phyloP scores from a whole-genome alignment of 1,284 basidiomycete species.

The Microbotryum silenes-acaulis region DNA sequence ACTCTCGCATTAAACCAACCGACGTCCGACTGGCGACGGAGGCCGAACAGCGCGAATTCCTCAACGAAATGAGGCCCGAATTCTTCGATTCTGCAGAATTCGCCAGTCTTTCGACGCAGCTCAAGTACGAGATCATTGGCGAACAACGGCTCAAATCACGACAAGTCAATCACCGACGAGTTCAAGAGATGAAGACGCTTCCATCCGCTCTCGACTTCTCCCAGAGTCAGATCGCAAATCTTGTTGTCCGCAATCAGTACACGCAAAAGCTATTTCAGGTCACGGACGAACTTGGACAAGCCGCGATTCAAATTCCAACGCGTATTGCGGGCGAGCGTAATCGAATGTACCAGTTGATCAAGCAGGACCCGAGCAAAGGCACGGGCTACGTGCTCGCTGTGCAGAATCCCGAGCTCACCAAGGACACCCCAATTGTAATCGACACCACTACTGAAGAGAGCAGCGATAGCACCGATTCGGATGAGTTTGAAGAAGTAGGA shows the following conservation, averaged over 20 bases:
- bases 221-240: conserved; percentile 82
- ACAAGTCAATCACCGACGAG: conserved; percentile 81
- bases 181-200: conserved; percentile 80
- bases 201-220: conserved; percentile 90
- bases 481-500: conserved; percentile 19
- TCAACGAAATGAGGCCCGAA: conserved; percentile 84
- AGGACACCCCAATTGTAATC: conserved; percentile 19
- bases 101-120: conserved; percentile 82
- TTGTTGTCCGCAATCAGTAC: conserved; percentile 79
- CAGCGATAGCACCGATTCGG: conserved; percentile 26
- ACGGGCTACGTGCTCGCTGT: conserved; percentile 94
- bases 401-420: conserved; percentile 46
- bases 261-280: conserved; percentile 93
- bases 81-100: conserved; percentile 85
- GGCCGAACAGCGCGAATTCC: conserved; percentile 79
- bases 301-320: conserved; percentile 77
- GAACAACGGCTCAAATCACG: conserved; percentile 83
- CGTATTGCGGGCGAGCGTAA: conserved; percentile 92
- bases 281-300: conserved; percentile 83
- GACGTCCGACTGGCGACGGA: conserved; percentile 90
- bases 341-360: conserved; percentile 84
- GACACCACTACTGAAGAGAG: conserved; percentile 34
- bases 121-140: conserved; percentile 97
- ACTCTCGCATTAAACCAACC: conserved; percentile 46
- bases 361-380: conserved; percentile 66